A percentile compares a stretch with the other conserved stretches of the same genome.
Conservation (phyloP, 2,329 filamentous ascomycete genomes). For the Epichloe aotearoae region DNA sequence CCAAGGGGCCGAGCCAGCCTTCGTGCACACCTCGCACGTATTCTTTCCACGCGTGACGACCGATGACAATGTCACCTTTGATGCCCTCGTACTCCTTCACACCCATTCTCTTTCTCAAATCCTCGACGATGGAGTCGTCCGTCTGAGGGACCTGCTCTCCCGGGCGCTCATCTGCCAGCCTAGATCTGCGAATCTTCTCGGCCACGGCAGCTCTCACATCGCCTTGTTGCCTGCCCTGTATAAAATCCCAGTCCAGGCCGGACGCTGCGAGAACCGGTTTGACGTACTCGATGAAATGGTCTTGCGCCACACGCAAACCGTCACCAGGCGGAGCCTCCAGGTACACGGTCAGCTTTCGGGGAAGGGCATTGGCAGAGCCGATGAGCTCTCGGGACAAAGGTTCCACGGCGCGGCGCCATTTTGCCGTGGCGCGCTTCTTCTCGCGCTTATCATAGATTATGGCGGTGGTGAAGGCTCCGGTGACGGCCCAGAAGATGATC, state of each 20-base stretch:
- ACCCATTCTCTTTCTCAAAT: constrained; percentile 50
- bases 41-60: constrained; percentile 92
- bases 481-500: constrained; percentile 84
- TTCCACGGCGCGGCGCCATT: constrained; percentile 76
- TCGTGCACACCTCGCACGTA: constrained; percentile 89
- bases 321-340: constrained; percentile 79
- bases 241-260: constrained; percentile 88
- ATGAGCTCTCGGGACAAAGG: constrained; percentile 70
- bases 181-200: constrained; percentile 66
- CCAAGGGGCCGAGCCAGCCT: constrained; percentile 83
- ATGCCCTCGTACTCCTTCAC: constrained; percentile 60
- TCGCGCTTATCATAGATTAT: constrained; percentile 87
- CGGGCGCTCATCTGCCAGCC: constrained; percentile 42
- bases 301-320: constrained; percentile 69
- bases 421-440: constrained; percentile 70
- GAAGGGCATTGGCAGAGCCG: constrained; percentile 53
- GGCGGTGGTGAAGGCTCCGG: constrained; percentile 63
- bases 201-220: constrained; percentile 80
- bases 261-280: constrained; percentile 86
- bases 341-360: constrained; percentile 75
- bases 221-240: constrained; percentile 85
- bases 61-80: constrained; percentile 76
- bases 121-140: constrained; percentile 43
- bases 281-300: constrained; percentile 91
- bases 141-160: constrained; percentile 34